Base-by-base conservation (phyloP, 768 basidiomycete genomes). In the Dentipellis fragilis region DNA sequence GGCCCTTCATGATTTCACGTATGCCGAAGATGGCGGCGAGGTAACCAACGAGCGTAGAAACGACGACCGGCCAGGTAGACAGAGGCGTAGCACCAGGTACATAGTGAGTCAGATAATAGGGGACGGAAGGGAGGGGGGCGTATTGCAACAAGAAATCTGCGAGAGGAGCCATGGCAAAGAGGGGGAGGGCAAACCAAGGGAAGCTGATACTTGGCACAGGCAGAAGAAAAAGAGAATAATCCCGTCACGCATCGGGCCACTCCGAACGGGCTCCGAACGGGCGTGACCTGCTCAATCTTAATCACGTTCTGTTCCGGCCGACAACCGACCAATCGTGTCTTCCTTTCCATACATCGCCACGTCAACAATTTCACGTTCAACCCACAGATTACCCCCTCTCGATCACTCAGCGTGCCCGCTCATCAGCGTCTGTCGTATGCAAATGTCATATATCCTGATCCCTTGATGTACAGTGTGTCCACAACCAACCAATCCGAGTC, bases 1-100 rank as follows among this genome's bases (percentile, higher is more conserved):
- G 76, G 67, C 80, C 80, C 77, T 79, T 88, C 94, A 97, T 96
- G 64, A 89, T 68, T 62, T 81, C 83, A 67, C 84, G 84, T 37
- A 87, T 79, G 60, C 87, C 81, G 66, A 97, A 98, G 66, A 99
- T 85, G 74, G 86, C 73, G 71, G 80, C 84, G 62, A 99, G 83
- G 77, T 99, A 99, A 55, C 80, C 78, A 34, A 71, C 79, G 59
- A 99, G 79, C 12, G 87, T 73, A 34, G 79, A 72, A 35, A 80
- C 67, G 54, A 98, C 95, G 60, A 78, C 77, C 57, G 81, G 77
- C 48, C 71, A 63, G 3, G 92, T 95, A 34, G 89, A 91, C 55
- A 97, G 69, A 11, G 93, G 93, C 0, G 90, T 87, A 61, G 75
- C 69, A 50, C 89, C 91, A 29, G 75, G 76, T 60, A 89, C 78